phyloP scores from a whole-genome alignment of 192 early-diverging fungal genomes.

The Pilobolus umbonatus region DNA sequence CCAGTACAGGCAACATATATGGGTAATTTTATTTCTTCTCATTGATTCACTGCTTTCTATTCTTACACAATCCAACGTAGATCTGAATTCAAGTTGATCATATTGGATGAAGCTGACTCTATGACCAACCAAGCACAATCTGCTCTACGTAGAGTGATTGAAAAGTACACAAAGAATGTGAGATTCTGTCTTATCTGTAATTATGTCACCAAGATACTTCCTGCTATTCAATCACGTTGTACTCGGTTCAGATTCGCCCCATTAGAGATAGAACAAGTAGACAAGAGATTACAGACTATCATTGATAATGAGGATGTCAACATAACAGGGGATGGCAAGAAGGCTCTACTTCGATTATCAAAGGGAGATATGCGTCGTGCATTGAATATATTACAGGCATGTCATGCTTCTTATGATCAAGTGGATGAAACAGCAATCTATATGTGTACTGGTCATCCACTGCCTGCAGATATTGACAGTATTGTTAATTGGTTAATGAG shows the following conservation, averaged over 20 bases:
- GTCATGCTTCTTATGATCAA: slow-evolving; percentile 76
- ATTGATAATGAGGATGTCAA: slow-evolving; percentile 72
- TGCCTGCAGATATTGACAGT: slow-evolving; percentile 78
- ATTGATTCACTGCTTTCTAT: neutral
- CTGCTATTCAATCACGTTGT: slow-evolving; percentile 97
- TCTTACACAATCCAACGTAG: slow-evolving; percentile 25
- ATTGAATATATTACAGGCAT: slow-evolving; percentile 93
- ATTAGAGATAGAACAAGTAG: slow-evolving; percentile 74
- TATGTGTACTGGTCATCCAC: slow-evolving; percentile 87
- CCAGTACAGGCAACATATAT: slow-evolving; percentile 92
- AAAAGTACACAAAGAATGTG: slow-evolving; percentile 97
- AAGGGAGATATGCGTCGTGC: slow-evolving; percentile 97
- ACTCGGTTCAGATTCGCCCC: slow-evolving; percentile 95
- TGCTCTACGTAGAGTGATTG: slow-evolving; percentile 92
- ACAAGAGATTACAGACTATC: slow-evolving; percentile 65
- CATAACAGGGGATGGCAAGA: slow-evolving; percentile 71
- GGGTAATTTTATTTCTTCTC: slow-evolving; percentile 40
- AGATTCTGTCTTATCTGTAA: slow-evolving; percentile 99
- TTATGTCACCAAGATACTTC: slow-evolving; percentile 96
- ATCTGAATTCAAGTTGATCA: slow-evolving; percentile 91
- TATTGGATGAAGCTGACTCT: slow-evolving; percentile 95
- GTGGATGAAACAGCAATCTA: slow-evolving; percentile 83
- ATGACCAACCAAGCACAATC: slow-evolving; percentile 93
- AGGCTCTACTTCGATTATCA: slow-evolving; percentile 79
- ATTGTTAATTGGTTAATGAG: slow-evolving; percentile 77